Conservation (phyloP, 768 basidiomycete genomes). For the Leccinum arenicola region DNA sequence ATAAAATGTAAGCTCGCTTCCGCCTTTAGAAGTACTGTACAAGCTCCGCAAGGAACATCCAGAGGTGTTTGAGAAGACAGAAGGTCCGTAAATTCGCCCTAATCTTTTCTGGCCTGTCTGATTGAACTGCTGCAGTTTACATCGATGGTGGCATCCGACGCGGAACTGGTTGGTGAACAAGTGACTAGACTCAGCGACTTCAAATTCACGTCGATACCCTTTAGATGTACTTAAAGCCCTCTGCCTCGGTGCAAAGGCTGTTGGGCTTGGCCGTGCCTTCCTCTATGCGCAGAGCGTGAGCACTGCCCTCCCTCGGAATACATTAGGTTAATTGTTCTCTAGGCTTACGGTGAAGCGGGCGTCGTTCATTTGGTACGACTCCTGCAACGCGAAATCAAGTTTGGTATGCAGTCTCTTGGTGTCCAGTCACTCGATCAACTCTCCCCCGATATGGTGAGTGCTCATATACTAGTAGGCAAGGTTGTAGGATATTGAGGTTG, state of each 20-base stretch:
- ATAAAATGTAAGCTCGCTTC: constrained; percentile 53
- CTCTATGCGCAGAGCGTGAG: constrained; percentile 82
- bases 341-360: constrained; percentile 77
- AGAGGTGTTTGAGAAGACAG: constrained; percentile 67
- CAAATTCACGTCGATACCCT: not conserved
- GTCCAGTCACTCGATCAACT: constrained; percentile 63
- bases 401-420: constrained; percentile 75
- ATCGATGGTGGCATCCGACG: constrained; percentile 77
- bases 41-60: constrained; percentile 69
- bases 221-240: constrained; percentile 85
- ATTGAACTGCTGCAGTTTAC: constrained; percentile 52
- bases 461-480: not conserved
- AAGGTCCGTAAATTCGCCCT: constrained; percentile 43
- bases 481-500: constrained; percentile 1
- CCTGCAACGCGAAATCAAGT: constrained; percentile 72
- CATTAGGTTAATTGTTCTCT: constrained; percentile 4
- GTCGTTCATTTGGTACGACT: constrained; percentile 65
- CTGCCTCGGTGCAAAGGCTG: constrained; percentile 83
- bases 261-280: constrained; percentile 84
- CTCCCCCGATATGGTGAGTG: constrained; percentile 68
- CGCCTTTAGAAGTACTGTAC: constrained; percentile 77
- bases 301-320: not conserved
- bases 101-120: not conserved
- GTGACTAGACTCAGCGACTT: not conserved
- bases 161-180: constrained; percentile 59